Percentiles rank a stretch among this genome's conserved stretches.
These are phyloP conservation scores for Alternaria solani DNA, from an alignment of 2,329 filamentous ascomycete genomes.

Conservation along the genomic window DNA sequence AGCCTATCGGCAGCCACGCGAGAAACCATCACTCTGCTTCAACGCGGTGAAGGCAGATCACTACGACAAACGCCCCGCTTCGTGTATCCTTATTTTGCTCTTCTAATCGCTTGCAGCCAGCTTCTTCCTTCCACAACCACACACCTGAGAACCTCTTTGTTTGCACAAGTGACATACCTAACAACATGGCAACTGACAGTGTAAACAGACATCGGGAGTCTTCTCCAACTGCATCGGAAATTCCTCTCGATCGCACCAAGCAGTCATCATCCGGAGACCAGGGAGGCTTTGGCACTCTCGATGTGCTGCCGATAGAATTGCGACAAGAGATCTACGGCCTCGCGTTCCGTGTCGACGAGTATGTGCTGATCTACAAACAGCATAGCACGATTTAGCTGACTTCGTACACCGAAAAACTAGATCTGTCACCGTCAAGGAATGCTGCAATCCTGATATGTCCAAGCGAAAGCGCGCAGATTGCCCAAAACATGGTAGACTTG, in stretches of 20 bases:
- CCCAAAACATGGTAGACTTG: conserved; percentile 18
- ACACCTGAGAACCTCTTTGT: background rate
- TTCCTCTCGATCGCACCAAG: background rate
- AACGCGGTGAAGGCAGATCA: background rate
- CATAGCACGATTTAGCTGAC: background rate
- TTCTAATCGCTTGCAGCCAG: background rate
- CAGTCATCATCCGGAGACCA: background rate
- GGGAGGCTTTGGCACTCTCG: conserved; percentile 18
- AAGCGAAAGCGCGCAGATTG: conserved; percentile 21
- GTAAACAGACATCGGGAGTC: background rate
- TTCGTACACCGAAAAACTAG: background rate
- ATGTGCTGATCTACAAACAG: background rate
- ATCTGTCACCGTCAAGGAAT: conserved; percentile 20
- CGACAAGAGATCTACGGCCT: conserved; percentile 19
- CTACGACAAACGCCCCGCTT: background rate
- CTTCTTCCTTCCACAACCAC: background rate
- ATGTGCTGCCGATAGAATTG: conserved; percentile 18
- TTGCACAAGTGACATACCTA: background rate
- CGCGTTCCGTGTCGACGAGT: conserved; percentile 12
- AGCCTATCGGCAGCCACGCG: background rate
- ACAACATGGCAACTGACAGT: background rate
- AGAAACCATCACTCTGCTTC: background rate
- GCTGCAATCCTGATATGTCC: conserved; percentile 22
- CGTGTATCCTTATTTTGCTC: background rate
- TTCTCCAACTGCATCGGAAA: background rate